Evolutionary conservation across 2,329 filamentous ascomycete genomes (phyloP).

Genomic region (Ophiostoma pallidulum): DNA sequence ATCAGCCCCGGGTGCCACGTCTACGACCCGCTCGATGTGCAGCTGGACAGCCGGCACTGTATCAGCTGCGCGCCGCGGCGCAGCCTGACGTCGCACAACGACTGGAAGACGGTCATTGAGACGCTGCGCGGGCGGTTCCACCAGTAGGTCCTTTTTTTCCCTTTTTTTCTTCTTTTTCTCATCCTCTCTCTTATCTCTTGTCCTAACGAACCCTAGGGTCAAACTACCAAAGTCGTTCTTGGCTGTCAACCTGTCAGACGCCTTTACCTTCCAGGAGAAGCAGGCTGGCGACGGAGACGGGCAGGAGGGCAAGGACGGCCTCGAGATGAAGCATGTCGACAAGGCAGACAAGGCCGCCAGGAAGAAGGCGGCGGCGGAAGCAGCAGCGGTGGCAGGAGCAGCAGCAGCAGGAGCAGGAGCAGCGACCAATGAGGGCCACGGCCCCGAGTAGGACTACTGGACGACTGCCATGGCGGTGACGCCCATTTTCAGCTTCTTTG

Average conservation of each 20-base stretch:
- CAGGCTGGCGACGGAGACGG: slow-evolving; percentile 33
- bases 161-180: not conserved
- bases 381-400: not conserved
- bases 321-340: slow-evolving; percentile 8
- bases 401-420: not conserved
- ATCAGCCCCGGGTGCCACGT: slow-evolving; percentile 95
- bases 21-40: slow-evolving; percentile 90
- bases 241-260: slow-evolving; percentile 54
- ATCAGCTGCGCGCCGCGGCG: slow-evolving; percentile 89
- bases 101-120: slow-evolving; percentile 97
- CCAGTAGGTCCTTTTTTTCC: slow-evolving; percentile 50
- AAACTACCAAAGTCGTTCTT: slow-evolving; percentile 58
- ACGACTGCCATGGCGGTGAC: too few species aligned
- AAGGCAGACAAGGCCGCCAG: too few species aligned
- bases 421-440: too few species aligned
- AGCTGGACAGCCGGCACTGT: slow-evolving; percentile 91
- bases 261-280: slow-evolving; percentile 51
- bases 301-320: slow-evolving; percentile 22
- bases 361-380: not conserved
- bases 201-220: slow-evolving; percentile 34
- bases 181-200: not conserved
- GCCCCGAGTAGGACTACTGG: not conserved
- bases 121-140: slow-evolving; percentile 91
- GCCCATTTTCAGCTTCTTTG: not conserved
- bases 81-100: slow-evolving; percentile 79